These are phyloP conservation scores for Cichorium intybus DNA, from an alignment of 140 eudicot species.

Conservation along the genomic window DNA sequence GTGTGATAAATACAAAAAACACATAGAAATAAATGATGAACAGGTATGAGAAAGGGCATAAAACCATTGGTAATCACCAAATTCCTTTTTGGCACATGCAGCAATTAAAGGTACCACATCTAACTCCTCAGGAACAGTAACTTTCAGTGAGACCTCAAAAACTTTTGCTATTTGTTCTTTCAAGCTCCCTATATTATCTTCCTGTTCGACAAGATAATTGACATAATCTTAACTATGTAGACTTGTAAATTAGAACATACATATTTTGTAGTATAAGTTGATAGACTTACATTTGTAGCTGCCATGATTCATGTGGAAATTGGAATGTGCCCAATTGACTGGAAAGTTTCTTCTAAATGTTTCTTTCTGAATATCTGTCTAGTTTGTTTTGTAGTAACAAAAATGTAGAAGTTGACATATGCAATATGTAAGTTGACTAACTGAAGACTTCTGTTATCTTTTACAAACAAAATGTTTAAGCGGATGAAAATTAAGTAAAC, in stretches of 20 bases:
- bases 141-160: slow-evolving; percentile 60
- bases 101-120: slow-evolving; percentile 68
- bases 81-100: slow-evolving; percentile 51
- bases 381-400: slow-evolving; percentile 48
- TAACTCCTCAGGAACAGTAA: slow-evolving; percentile 58
- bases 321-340: slow-evolving; percentile 28
- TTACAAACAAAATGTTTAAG: background rate
- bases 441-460: background rate
- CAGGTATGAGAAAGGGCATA: background rate
- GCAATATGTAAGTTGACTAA: slow-evolving; percentile 15
- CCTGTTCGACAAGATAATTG: slow-evolving; percentile 35
- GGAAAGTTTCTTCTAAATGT: slow-evolving; percentile 42
- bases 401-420: slow-evolving; percentile 17
- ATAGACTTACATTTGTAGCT: slow-evolving; percentile 47
- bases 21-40: slow-evolving; percentile 4
- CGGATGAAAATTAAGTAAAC: too few relatives aligned
- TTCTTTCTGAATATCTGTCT: slow-evolving; percentile 66
- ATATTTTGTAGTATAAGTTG: background rate
- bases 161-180: slow-evolving; percentile 60
- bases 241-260: too few relatives aligned
- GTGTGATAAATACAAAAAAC: slow-evolving; percentile 13
- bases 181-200: slow-evolving; percentile 51
- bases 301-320: slow-evolving; percentile 60
- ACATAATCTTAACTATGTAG: background rate
- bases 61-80: slow-evolving; percentile 96